Base-by-base conservation (phyloP, 768 basidiomycete genomes). In the Neoboletus subvelutipes region DNA sequence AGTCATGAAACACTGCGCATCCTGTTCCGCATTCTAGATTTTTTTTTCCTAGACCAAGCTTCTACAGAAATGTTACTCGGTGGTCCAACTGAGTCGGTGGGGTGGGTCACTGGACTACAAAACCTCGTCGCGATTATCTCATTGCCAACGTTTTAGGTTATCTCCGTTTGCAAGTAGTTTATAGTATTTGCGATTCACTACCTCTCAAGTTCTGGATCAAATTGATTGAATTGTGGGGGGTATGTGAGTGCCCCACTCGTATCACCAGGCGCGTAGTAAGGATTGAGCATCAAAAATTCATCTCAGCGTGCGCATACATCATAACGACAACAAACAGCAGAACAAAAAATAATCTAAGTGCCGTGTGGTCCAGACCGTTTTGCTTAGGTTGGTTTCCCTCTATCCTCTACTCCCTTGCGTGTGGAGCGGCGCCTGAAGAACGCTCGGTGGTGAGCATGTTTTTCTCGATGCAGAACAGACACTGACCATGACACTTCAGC, bases 401-500 rank as follows among this genome's bases (percentile, higher is more conserved):
- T 8, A 8, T 18, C 37, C 9, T 37, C 18, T 37, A 18, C 37
- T 37, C 37, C 18, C 8, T 4, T 17, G 5, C 7, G 37, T 37
- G 9, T 6, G 28, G 3, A 13, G n/a, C 28, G 5, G 37, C 37
- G 7, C 37, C 18, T 37, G 18, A 37, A 18, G 18, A 37, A 37
- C 8, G 8, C 18, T 37, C 6, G n/a, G 8, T 39, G 31, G 17
- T 62, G 10, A 46, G 40, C 24, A 41, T 0, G 1, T 33, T 29
- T 29, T 33, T 58, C 22, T 22, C 11, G 0, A 9, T 12, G 5
- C 10, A 17, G 36, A 28, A 42, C 15, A 26, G 15, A 18, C 6
- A 33, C 43, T 43, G 10, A 63, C 64, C 45, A 3, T 37, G 24
- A 20, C 63, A 62, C n/a, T 50, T 56, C 11, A 51, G 40, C 29